Evolutionary conservation across 2,329 filamentous ascomycete species (phyloP).

Genomic region (Arthrobotrys musiformis): DNA sequence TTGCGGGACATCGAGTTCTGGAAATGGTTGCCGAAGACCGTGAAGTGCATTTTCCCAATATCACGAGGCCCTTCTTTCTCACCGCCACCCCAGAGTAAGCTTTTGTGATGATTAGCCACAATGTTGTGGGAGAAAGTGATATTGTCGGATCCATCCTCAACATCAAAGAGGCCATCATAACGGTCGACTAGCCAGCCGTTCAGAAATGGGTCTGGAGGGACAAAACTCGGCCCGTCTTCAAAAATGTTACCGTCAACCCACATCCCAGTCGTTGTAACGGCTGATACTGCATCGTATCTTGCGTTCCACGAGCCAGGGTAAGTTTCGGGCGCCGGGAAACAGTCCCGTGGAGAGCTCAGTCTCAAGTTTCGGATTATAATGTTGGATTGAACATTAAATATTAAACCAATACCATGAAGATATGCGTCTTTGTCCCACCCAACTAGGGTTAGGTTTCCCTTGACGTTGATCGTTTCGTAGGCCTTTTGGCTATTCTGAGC

Average conservation of each 20-base stretch:
- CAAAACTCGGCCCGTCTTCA: constrained; percentile 48
- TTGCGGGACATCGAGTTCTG: constrained; percentile 55
- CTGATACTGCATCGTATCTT: constrained; percentile 55
- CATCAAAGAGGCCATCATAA: constrained; percentile 55
- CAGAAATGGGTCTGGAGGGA: constrained; percentile 41
- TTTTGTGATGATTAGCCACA: constrained; percentile 56
- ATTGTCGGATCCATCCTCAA: constrained; percentile 56
- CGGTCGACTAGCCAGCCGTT: constrained; percentile 52
- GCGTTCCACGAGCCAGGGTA: constrained; percentile 55
- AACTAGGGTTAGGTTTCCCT: constrained; percentile 33
- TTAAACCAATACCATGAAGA: constrained; percentile 53
- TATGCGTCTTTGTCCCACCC: constrained; percentile 48
- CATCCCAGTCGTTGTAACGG: constrained; percentile 53
- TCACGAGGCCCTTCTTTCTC: constrained; percentile 56
- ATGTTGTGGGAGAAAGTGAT: constrained; percentile 57
- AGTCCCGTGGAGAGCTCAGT: constrained; percentile 54
- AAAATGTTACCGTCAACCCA: constrained; percentile 56
- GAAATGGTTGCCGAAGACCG: constrained; percentile 55
- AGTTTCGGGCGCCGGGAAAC: constrained; percentile 57
- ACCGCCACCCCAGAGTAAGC: constrained; percentile 55
- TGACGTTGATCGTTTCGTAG: constrained; percentile 55
- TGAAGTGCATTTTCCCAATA: constrained; percentile 57
- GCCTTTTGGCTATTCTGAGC: constrained; percentile 54
- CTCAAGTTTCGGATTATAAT: constrained; percentile 54
- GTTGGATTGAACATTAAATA: constrained; percentile 52